Evolutionary conservation across 805 yeast species (phyloP).

Genomic region (Kuraishia piskuri): DNA sequence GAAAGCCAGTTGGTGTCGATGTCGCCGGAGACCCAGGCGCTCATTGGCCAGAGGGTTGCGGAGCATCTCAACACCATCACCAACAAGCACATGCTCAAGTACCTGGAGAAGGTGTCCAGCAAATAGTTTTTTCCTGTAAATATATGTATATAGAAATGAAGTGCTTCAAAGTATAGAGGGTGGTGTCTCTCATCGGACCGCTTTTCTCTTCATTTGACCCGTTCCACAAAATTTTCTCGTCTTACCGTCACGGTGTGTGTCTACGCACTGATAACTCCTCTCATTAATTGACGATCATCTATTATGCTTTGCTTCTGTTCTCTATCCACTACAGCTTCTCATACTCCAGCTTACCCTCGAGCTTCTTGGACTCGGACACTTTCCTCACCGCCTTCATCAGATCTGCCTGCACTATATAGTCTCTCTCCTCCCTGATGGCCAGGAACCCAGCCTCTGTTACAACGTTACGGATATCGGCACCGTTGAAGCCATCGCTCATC

Average conservation of each 20-base stretch:
- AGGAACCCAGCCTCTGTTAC: conserved; percentile 98
- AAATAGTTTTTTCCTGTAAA: conserved; percentile 4
- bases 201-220: no score
- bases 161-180: no score
- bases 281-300: no score
- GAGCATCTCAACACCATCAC: conserved; percentile 22
- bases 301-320: neutral
- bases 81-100: conserved; percentile 22
- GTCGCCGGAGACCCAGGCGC: conserved; percentile 33
- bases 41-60: conserved; percentile 33
- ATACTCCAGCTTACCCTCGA: conserved; percentile 93
- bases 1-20: conserved; percentile 29
- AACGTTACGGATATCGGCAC: conserved; percentile 96
- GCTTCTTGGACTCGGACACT: conserved; percentile 92
- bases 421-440: conserved; percentile 96
- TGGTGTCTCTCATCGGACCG: no score
- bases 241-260: no score
- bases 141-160: neutral
- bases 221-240: no score
- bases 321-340: conserved; percentile 59
- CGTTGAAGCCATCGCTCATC: conserved; percentile 98
- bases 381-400: conserved; percentile 97
- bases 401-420: conserved; percentile 87
- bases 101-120: conserved; percentile 12
- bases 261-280: no score